Base-by-base conservation (phyloP, 768 basidiomycete genomes). In the Boletus eberwhitei region DNA sequence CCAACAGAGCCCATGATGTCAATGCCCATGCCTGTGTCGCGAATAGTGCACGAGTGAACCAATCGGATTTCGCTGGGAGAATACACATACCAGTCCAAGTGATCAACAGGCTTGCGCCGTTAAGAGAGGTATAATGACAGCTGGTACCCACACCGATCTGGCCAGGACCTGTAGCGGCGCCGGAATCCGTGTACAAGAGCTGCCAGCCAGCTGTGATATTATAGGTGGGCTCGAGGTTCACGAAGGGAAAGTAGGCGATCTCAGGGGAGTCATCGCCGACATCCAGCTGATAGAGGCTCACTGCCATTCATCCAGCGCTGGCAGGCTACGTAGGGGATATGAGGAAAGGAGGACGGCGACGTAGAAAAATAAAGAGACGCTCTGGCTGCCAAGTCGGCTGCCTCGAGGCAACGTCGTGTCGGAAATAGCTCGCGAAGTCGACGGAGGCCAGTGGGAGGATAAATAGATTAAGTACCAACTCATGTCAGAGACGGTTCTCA, bases 261-360 rank as follows among this genome's bases (percentile, higher is more conserved):
- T 75, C 64, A 5, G 88, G 88, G 40, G 88, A 88, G 50, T 83
- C 82, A 66, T 89, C 83, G 69, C 85, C 80, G 62, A 90, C 73
- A 54, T 69, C 59, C 70, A 88, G 74, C 54, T 76, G 65, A 34
- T 37, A 49, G 41, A 50, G 46, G 34, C 37, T 40, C 52, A 36
- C 39, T 58, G 71, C 69, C 71, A 70, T 70, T 59, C 69, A 72
- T 69, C 60, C 66, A 80, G 58, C 44, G 57, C 52, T 52, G 50
- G 51, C 29, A 43, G 21, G 44, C 50, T 47, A 48, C 8, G 57
- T 45, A 53, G 46, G 38, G 44, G 52, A 50, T 24, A 17, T 5
- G 26, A 36, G 41, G 55, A 29, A 29, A 50, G 58, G 50, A 53
- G 50, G 59, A 51, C 31, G 26, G 21, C 22, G 29, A 31, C 36